Conservation (phyloP, 2,329 filamentous ascomycete genomes). For the Colletotrichum phormii region DNA sequence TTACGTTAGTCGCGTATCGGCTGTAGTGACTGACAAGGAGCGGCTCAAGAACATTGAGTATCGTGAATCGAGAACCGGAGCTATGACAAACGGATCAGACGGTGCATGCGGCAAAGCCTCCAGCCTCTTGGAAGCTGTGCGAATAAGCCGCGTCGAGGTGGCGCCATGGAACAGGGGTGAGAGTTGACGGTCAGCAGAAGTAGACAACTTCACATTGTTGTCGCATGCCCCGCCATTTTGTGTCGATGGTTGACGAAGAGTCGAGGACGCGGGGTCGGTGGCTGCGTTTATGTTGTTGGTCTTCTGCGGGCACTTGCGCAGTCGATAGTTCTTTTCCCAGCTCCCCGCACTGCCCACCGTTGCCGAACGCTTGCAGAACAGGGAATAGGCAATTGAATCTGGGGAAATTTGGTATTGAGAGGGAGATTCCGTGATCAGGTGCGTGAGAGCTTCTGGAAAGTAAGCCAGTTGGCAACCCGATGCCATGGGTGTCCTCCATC, state of each 20-base stretch:
- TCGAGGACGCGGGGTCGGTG: too few relatives aligned
- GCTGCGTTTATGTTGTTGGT: not conserved
- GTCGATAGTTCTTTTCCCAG: not conserved
- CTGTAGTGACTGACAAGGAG: not conserved
- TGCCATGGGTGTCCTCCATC: not conserved
- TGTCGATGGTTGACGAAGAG: not conserved
- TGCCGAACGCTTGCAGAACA: too few relatives aligned
- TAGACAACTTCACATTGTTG: not conserved
- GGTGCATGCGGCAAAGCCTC: not conserved
- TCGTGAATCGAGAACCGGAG: not conserved
- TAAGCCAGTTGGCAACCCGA: not conserved
- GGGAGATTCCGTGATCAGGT: not conserved
- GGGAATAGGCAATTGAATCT: not conserved
- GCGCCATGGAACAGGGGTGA: constrained; percentile 7
- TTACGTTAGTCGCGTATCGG: not conserved
- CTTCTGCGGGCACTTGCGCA: not conserved
- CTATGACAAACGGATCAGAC: not conserved
- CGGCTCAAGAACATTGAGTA: not conserved
- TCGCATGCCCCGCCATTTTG: not conserved
- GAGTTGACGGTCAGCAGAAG: constrained; percentile 4
- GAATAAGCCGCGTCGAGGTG: constrained; percentile 16
- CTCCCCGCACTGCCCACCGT: too few relatives aligned
- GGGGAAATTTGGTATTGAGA: not conserved
- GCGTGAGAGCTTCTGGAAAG: not conserved
- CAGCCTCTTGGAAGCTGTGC: constrained; percentile 4